Conservation (phyloP, 495 filamentous ascomycete genomes). For the Xeromyces bisporus region DNA sequence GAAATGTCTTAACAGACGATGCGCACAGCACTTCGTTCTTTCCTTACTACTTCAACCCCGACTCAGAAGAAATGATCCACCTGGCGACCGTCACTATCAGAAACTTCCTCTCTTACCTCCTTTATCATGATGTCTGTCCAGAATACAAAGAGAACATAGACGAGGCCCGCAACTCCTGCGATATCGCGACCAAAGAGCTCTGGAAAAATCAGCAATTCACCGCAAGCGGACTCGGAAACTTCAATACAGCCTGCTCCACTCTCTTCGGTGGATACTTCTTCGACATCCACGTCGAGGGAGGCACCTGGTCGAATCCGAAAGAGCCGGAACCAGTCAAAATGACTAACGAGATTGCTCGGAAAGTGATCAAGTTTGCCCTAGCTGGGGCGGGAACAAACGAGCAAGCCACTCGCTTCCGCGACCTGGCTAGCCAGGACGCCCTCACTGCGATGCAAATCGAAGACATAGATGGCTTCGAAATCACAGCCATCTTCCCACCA, state of each 20-base stretch:
- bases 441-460: slow-evolving; percentile 21
- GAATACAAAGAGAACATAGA: slow-evolving; percentile 55
- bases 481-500: slow-evolving; percentile 29
- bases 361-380: slow-evolving; percentile 28
- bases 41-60: slow-evolving; percentile 25
- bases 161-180: slow-evolving; percentile 49
- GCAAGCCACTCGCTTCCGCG: slow-evolving; percentile 14
- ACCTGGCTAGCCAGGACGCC: slow-evolving; percentile 6
- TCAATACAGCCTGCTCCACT: slow-evolving; percentile 52
- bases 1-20: too few relatives aligned
- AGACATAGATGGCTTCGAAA: slow-evolving; percentile 38
- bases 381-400: slow-evolving; percentile 24
- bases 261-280: slow-evolving; percentile 37
- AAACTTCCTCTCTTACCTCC: slow-evolving; percentile 81
- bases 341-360: slow-evolving; percentile 21
- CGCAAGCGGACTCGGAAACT: slow-evolving; percentile 45
- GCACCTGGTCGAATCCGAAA: slow-evolving; percentile 10
- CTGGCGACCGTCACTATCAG: slow-evolving; percentile 43
- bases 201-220: slow-evolving; percentile 34
- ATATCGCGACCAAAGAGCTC: slow-evolving; percentile 49
- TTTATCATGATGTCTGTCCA: slow-evolving; percentile 68
- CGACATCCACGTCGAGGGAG: slow-evolving; percentile 13
- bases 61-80: slow-evolving; percentile 32
- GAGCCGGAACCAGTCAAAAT: slow-evolving; percentile 11
- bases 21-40: slow-evolving; percentile 29